Evolutionary conservation across 23 red algal species (phyloP), one percentile per base, ranked within the genome.

Genomic region (Agarophyton chilense): DNA sequence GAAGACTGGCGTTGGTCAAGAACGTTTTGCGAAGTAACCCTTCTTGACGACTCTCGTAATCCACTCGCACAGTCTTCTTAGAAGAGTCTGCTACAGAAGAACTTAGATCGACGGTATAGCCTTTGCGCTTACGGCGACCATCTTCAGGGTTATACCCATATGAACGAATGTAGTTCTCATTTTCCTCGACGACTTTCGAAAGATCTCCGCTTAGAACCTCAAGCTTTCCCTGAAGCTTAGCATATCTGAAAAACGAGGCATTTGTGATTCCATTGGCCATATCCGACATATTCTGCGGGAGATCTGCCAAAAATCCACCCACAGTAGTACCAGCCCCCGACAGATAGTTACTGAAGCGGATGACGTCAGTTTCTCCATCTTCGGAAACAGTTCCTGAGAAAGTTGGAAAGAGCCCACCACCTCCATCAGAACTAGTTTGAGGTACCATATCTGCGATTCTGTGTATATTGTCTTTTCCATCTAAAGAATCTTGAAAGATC

Each of bases 301-400:
- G 65, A 72, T n/a, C 25, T 1, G 40, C 18, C 19, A 72, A 25
- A 43, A n/a, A 11, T 6, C 65, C 65, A 19, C 65, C 65, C 2
- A 66, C 12, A n/a, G 31, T 66, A 2, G 61, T 66, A 66, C 61
- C 61, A 34, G 61, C 61, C 13, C 61, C 61, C 29, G 61, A 66
- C 13, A 66, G 12, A 34, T 66, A 39, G 61, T 66, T 66, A 28
- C 61, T 66, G 61, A 66, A 39, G 61, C 61, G 61, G 26, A 66
- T n/a, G 34, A 66, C 13, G 22, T 66, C 61, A 34, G 61, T 66
- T 66, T 66, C 61, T 33, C 61, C 61, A 66, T 66, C 34, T n/a
- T n/a, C 25, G 11, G 2, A n/a, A 66, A 66, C 61, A 36, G 29
- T 33, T 4, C 61, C 61, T 12, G 10, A n/a, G n/a, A n/a, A n/a